Base-by-base conservation (phyloP, 164 flowering plant species). In the Chloranthus sessilifolius region DNA sequence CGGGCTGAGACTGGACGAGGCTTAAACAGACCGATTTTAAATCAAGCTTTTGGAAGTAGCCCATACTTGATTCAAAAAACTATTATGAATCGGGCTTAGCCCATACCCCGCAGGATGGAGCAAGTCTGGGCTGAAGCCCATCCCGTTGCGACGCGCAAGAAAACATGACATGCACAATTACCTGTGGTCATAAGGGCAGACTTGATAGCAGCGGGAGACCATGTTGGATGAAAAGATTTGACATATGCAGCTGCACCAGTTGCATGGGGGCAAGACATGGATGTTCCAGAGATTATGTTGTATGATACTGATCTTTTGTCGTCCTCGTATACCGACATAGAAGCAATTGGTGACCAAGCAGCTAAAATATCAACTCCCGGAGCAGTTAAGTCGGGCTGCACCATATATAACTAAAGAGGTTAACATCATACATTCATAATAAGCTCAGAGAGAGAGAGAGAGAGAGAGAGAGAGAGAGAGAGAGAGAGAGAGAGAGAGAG, bases 141-240 rank as follows among this genome's bases (percentile, higher is more conserved):
- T 4, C n/a, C n/a, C n/a, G 9, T 29, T 29, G 9, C 33, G 9
- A 29, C 5, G 9, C 6, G 9, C 6, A 29, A 29, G 9, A 29
- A 29, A 9, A 29, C 5, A 29, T 29, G 33, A 29, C 5, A 29
- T 29, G n/a, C n/a, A n/a, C n/a, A 24, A 24, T 56, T 50, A 85
- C 95, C 82, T 0, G 91, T 83, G 7, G 95, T 86, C 91, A 86
- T 83, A 40, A 86, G 75, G 30, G 91, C 88, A 7, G 95, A 86
- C 47, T 76, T 81, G 67, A 86, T 76, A 0, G 88, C 86, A 1
- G 95, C 82, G 1, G 86, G 79, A 0, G 91, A 81, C 88, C 95
- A 83, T 5, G 56, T 53, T 0, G 91, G 83, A 42, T 72, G 88
- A 63, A 81, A 79, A 7, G 78, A 43, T 64, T 83, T 86, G 29